phyloP scores from a whole-genome alignment of 2,329 filamentous ascomycete species.

The Arthrobotrys conoides region DNA sequence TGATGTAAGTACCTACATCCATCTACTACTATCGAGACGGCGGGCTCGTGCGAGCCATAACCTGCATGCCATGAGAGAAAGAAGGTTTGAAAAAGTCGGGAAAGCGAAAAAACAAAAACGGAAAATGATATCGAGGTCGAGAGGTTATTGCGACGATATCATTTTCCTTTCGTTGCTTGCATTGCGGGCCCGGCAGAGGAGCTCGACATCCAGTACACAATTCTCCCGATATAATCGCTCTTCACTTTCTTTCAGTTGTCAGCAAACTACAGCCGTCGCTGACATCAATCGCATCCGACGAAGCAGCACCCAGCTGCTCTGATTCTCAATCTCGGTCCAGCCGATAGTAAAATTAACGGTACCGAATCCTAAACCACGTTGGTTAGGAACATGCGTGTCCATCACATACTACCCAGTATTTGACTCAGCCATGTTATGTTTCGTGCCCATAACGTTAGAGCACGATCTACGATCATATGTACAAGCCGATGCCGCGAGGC shows the following conservation, averaged over 20 bases:
- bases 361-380: too few species aligned
- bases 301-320: constrained; percentile 31
- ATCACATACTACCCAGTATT: not conserved
- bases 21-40: constrained; percentile 32
- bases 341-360: constrained; percentile 24
- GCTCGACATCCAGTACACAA: constrained; percentile 38
- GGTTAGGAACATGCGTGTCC: too few species aligned
- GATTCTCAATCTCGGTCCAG: constrained; percentile 46
- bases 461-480: constrained; percentile 26
- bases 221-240: constrained; percentile 49
- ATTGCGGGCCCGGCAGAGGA: constrained; percentile 46
- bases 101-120: constrained; percentile 40
- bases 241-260: constrained; percentile 30
- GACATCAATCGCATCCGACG: constrained; percentile 55
- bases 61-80: constrained; percentile 34
- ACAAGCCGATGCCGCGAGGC: constrained; percentile 32
- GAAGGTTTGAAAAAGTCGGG: constrained; percentile 20
- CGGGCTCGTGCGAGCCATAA: constrained; percentile 56
- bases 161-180: constrained; percentile 11
- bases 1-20: constrained; percentile 54
- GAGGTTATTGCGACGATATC: constrained; percentile 42
- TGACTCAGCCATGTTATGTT: constrained; percentile 36
- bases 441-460: constrained; percentile 54
- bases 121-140: constrained; percentile 38
- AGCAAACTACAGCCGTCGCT: constrained; percentile 52